Percentiles rank a stretch among this genome's conserved stretches.
phyloP scores from a whole-genome alignment of 164 flowering plant species.

The Euptelea pleiosperma region DNA sequence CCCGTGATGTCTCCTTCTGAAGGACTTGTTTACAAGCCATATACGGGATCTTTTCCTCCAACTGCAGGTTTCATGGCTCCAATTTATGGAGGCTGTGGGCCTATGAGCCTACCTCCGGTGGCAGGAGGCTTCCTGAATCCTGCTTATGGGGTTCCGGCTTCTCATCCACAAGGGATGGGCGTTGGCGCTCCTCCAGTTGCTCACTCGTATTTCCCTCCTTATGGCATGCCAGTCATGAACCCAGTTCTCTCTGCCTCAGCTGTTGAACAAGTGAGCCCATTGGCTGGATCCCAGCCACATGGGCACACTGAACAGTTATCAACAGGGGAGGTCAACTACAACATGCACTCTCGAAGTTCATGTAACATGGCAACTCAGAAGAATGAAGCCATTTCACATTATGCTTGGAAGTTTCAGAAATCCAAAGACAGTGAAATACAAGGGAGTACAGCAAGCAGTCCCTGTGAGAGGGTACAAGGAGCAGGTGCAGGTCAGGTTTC shows the following conservation, averaged over 20 bases:
- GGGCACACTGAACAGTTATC: constrained; percentile 25
- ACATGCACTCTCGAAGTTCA: constrained; percentile 41
- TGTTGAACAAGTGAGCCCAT: constrained; percentile 43
- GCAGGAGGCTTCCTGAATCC: constrained; percentile 32
- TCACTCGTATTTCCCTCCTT: constrained; percentile 36
- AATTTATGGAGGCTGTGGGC: constrained; percentile 32
- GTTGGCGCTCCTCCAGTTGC: constrained; percentile 25
- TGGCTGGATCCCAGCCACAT: constrained; percentile 25
- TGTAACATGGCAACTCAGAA: constrained; percentile 32
- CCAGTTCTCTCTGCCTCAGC: constrained; percentile 35
- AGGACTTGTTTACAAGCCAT: constrained; percentile 83
- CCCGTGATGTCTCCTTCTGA: constrained; percentile 83
- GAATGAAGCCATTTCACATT: constrained; percentile 26
- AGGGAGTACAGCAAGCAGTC: constrained; percentile 63
- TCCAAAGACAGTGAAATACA: constrained; percentile 43
- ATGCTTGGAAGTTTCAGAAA: constrained; percentile 19
- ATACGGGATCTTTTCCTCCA: constrained; percentile 46
- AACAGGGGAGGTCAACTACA: constrained; percentile 19
- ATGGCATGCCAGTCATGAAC: constrained; percentile 49
- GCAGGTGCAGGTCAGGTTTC: not conserved
- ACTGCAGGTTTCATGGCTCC: constrained; percentile 40
- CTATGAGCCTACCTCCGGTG: constrained; percentile 23
- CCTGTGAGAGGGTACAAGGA: constrained; percentile 29
- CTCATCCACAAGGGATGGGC: constrained; percentile 43
- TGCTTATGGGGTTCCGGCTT: constrained; percentile 42